A percentile compares a stretch with the other conserved stretches of the same genome.
Conservation (phyloP, 2,329 filamentous ascomycete genomes). For the Nemania serpens region DNA sequence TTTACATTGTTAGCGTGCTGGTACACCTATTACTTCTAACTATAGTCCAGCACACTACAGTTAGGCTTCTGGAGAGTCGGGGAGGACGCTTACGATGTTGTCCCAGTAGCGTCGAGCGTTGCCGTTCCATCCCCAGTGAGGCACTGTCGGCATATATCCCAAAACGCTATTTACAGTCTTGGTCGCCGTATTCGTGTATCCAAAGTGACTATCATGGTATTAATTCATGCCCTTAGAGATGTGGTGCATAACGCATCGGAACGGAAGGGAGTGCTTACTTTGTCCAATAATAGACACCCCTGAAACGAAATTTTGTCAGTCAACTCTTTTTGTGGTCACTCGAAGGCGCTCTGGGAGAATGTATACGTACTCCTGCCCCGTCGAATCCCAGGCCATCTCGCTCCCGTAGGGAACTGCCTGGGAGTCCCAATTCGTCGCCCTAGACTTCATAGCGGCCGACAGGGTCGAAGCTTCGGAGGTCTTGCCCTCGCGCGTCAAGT, state of each 20-base stretch:
- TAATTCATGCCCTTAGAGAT: not conserved
- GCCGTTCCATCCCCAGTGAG: conserved; percentile 67
- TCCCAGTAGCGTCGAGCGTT: conserved; percentile 67
- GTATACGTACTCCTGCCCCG: conserved; percentile 54
- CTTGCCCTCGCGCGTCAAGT: conserved; percentile 54
- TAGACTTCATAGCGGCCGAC: conserved; percentile 51
- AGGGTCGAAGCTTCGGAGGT: conserved; percentile 46
- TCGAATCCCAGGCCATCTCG: conserved; percentile 67
- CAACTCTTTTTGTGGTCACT: not conserved
- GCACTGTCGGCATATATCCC: conserved; percentile 60
- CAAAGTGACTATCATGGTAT: conserved; percentile 50
- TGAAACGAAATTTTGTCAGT: conserved; percentile 17
- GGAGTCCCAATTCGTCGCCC: conserved; percentile 56
- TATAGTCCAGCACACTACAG: too few species aligned
- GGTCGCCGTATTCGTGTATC: conserved; percentile 47
- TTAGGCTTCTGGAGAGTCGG: not conserved
- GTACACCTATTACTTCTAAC: not conserved
- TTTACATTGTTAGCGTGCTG: conserved; percentile 1
- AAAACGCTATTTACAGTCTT: conserved; percentile 60
- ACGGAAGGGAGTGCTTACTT: conserved; percentile 41
- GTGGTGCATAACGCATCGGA: not conserved
- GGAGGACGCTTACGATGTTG: conserved; percentile 45
- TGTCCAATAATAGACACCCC: conserved; percentile 62
- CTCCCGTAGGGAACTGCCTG: conserved; percentile 60
- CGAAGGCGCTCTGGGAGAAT: not conserved